Conservation (phyloP, 805 yeast genomes). For the Scheffersomyces amazonensis region DNA sequence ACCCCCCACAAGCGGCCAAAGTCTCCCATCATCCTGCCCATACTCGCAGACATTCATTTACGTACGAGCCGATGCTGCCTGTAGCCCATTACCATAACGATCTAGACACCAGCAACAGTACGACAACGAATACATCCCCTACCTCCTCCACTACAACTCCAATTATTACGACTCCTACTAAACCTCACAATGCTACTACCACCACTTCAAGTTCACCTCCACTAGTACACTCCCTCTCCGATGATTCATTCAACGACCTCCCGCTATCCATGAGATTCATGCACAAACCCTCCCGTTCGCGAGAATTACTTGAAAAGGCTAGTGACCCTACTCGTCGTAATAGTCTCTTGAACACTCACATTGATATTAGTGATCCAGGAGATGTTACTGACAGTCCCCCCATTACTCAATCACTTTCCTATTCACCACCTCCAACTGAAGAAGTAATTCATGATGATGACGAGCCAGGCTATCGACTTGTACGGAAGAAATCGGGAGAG, state of each 20-base stretch:
- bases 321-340: conserved; percentile 27
- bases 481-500: conserved; percentile 89
- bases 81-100: no score
- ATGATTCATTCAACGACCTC: conserved; percentile 3
- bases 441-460: background rate
- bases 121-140: no score
- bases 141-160: no score
- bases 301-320: conserved; percentile 27
- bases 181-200: background rate
- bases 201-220: background rate
- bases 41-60: conserved; percentile 6
- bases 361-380: no score
- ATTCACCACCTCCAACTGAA: background rate
- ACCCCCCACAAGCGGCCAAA: no score
- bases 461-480: conserved; percentile 28
- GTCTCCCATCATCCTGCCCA: no score
- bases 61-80: conserved; percentile 3
- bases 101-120: no score
- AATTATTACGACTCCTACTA: background rate
- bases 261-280: conserved; percentile 32
- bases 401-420: background rate
- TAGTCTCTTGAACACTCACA: conserved; percentile 20
- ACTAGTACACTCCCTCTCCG: background rate
- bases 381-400: background rate
- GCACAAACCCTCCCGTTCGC: conserved; percentile 38